Percentiles rank a stretch among this genome's conserved stretches.
phyloP scores from a whole-genome alignment of 306 rosid species.

The Cicer chorassanicum region DNA sequence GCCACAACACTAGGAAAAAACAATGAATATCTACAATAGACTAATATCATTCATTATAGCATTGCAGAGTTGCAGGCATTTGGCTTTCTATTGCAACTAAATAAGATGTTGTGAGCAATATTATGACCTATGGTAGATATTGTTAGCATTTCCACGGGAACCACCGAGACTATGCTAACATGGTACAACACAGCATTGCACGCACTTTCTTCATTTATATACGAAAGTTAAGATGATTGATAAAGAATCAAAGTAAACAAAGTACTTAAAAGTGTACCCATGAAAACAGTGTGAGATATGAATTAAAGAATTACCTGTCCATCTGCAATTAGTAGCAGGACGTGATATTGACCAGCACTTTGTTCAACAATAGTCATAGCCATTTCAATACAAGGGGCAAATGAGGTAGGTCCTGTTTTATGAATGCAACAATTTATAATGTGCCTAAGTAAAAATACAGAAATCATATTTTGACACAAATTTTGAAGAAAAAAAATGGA shows the following conservation, averaged over 20 bases:
- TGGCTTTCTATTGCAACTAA: slow-evolving; percentile 23
- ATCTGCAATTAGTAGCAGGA: slow-evolving; percentile 79
- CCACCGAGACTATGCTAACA: slow-evolving; percentile 7
- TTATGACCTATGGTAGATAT: slow-evolving; percentile 1
- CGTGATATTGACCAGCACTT: slow-evolving; percentile 87
- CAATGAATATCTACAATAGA: slow-evolving; percentile 11
- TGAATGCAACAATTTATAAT: slow-evolving; percentile 12
- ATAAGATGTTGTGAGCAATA: neutral
- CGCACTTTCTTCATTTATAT: slow-evolving; percentile 29
- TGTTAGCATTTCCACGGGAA: slow-evolving; percentile 29
- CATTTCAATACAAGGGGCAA: slow-evolving; percentile 86
- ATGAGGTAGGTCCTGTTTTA: slow-evolving; percentile 78
- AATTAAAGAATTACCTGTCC: slow-evolving; percentile 66
- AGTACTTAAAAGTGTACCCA: slow-evolving; percentile 5
- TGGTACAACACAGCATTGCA: slow-evolving; percentile 5
- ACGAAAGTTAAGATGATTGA: slow-evolving; percentile 24
- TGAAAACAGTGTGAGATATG: slow-evolving; percentile 28
- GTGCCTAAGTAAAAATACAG: neutral
- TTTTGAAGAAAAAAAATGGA: too few species aligned
- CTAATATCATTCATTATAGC: slow-evolving; percentile 7
- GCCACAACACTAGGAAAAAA: slow-evolving; percentile 22
- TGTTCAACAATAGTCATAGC: slow-evolving; percentile 79
- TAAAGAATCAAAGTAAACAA: slow-evolving; percentile 18
- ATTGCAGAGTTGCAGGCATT: neutral
- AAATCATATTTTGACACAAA: too few species aligned